phyloP scores from a whole-genome alignment of 768 basidiomycete species.

The Russula foetens region DNA sequence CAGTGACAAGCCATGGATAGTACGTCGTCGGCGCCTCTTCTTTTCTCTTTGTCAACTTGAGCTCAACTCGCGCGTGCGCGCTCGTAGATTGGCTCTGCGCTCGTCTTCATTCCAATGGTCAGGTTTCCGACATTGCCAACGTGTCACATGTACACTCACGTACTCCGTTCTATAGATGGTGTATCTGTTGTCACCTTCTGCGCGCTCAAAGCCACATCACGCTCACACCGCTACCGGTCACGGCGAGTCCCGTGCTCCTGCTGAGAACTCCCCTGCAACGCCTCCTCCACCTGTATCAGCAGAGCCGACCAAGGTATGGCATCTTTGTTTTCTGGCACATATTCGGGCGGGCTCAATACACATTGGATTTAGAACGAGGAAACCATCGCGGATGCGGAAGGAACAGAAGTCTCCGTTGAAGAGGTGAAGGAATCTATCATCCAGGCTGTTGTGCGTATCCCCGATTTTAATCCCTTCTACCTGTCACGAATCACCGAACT shows the following conservation, averaged over 20 bases:
- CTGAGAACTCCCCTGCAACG: conserved; percentile 41
- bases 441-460: conserved; percentile 20
- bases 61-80: not conserved
- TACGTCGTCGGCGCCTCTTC: not conserved
- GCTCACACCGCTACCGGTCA: conserved; percentile 50
- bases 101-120: conserved; percentile 18
- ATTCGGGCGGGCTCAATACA: not conserved
- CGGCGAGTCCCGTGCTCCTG: conserved; percentile 43
- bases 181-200: conserved; percentile 18
- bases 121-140: not conserved
- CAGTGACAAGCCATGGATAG: conserved; percentile 16
- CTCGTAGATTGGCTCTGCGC: conserved; percentile 14
- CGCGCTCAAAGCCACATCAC: conserved; percentile 13
- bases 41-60: not conserved
- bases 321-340: not conserved
- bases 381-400: conserved; percentile 23
- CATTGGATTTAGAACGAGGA: not conserved
- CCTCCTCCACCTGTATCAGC: not conserved
- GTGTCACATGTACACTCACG: conserved; percentile 20
- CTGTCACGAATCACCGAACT: not conserved
- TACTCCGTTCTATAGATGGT: not conserved
- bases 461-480: not conserved
- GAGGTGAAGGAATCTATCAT: conserved; percentile 23
- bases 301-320: conserved; percentile 3
- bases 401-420: conserved; percentile 23